These are phyloP conservation scores for Ustilago cynodontis DNA, from an alignment of 1,284 basidiomycete species.

Conservation along the genomic window DNA sequence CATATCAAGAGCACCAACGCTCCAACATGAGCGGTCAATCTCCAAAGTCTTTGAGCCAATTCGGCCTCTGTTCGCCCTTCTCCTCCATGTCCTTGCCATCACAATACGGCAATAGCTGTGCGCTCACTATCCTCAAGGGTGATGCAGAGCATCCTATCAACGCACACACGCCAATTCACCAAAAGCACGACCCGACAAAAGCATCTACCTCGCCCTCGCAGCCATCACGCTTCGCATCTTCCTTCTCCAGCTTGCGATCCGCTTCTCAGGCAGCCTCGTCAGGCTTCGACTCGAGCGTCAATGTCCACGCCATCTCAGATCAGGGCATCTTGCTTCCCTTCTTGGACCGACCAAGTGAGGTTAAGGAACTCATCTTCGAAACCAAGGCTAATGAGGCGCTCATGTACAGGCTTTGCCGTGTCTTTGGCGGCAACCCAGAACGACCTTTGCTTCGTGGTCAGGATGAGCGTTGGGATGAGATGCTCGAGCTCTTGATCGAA, in stretches of 20 bases:
- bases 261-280: constrained; percentile 15
- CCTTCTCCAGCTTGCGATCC: constrained; percentile 33
- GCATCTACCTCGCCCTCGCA: constrained; percentile 3
- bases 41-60: constrained; percentile 8
- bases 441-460: constrained; percentile 21
- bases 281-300: constrained; percentile 38
- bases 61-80: constrained; percentile 23
- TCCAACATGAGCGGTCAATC: constrained; percentile 18
- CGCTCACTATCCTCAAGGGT: constrained; percentile 50
- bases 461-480: constrained; percentile 51
- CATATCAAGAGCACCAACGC: constrained; percentile 2
- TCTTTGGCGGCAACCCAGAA: constrained; percentile 34
- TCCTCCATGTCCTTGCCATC: constrained; percentile 22
- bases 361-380: constrained; percentile 46
- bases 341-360: constrained; percentile 47
- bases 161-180: constrained; percentile 35
- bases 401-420: constrained; percentile 39
- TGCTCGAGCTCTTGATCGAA: constrained; percentile 48
- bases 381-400: constrained; percentile 42
- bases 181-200: constrained; percentile 13
- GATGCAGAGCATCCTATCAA: constrained; percentile 37
- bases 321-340: constrained; percentile 53
- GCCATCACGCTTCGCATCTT: constrained; percentile 36
- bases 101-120: constrained; percentile 32
- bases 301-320: constrained; percentile 43